Evolutionary conservation across 805 yeast species (phyloP).

Genomic region (Yarrowia divulgata): DNA sequence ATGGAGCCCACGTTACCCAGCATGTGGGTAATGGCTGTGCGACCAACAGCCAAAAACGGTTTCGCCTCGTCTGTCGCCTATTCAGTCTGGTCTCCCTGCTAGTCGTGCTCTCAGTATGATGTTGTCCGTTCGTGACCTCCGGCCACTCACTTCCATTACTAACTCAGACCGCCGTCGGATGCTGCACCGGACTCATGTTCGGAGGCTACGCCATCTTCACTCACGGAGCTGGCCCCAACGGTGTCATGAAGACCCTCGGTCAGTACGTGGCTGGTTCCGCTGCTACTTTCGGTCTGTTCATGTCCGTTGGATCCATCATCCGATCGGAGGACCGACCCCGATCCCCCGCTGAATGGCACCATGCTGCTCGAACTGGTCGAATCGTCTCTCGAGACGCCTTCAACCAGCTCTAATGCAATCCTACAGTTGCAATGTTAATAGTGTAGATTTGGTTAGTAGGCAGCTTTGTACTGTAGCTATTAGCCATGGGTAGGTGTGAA

Average conservation of each 20-base stretch:
- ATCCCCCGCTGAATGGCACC: constrained; percentile 47
- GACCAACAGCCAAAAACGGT: too few species aligned
- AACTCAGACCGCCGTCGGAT: constrained; percentile 74
- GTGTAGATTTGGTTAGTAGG: constrained; percentile 17
- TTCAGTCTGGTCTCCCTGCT: too few species aligned
- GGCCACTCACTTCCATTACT: constrained; percentile 4
- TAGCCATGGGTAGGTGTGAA: too few species aligned
- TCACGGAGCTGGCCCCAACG: constrained; percentile 98
- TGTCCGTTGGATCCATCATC: constrained; percentile 85
- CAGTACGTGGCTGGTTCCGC: constrained; percentile 97
- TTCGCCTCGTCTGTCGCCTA: too few species aligned
- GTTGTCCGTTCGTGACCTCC: neutral
- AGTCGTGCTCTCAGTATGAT: too few species aligned
- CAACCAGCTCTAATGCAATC: constrained; percentile 39
- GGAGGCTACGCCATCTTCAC: constrained; percentile 88
- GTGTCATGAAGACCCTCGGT: constrained; percentile 94
- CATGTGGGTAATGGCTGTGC: too few species aligned
- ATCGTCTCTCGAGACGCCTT: constrained; percentile 37
- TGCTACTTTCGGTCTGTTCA: constrained; percentile 90
- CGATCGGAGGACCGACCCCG: constrained; percentile 49
- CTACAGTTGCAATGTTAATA: constrained; percentile 39
- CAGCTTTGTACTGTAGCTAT: too few species aligned
- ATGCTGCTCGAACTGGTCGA: constrained; percentile 40
- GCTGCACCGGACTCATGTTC: constrained; percentile 91
- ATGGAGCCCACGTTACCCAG: too few species aligned